A percentile compares a stretch with the other conserved stretches of the same genome.
These are phyloP conservation scores for Thalassia testudinum DNA, from an alignment of 116 monocot species.

Conservation along the genomic window DNA sequence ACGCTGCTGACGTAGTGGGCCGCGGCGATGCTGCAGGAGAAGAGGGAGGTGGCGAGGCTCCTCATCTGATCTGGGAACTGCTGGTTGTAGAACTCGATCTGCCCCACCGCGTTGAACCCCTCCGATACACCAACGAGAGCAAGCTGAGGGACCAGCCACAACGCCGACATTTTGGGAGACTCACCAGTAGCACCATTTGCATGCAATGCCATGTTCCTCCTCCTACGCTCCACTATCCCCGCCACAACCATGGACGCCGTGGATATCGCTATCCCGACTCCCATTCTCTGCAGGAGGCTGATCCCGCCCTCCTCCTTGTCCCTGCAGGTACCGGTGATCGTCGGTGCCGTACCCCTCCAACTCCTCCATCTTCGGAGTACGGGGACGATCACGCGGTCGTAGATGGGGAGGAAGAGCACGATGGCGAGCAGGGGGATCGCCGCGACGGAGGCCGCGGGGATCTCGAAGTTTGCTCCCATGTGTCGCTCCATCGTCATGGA, in stretches of 20 bases:
- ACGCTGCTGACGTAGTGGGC: conserved; percentile 35
- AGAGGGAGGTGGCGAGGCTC: conserved; percentile 54
- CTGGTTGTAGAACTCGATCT: conserved; percentile 77
- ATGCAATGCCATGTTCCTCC: no score
- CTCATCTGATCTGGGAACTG: conserved; percentile 98
- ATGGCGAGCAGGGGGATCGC: conserved; percentile 18
- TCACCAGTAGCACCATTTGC: no score
- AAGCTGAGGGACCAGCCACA: conserved; percentile 86
- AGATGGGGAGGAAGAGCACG: conserved; percentile 26
- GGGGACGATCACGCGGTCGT: conserved; percentile 31
- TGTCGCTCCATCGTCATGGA: conserved; percentile 28
- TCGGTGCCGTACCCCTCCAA: no score
- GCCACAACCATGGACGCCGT: no score
- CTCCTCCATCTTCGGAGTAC: no score
- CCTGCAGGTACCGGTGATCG: no score
- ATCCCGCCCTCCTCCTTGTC: no score
- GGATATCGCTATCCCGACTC: no score
- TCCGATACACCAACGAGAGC: conserved; percentile 78
- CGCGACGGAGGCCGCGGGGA: conserved; percentile 28
- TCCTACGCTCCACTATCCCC: no score
- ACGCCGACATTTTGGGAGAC: no score
- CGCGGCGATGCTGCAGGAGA: conserved; percentile 20
- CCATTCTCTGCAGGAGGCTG: no score
- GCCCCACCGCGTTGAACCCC: conserved; percentile 73
- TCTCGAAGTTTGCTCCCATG: conserved; percentile 12